Base-by-base conservation (phyloP, 495 filamentous ascomycete species). In the Oidiodendron maius region DNA sequence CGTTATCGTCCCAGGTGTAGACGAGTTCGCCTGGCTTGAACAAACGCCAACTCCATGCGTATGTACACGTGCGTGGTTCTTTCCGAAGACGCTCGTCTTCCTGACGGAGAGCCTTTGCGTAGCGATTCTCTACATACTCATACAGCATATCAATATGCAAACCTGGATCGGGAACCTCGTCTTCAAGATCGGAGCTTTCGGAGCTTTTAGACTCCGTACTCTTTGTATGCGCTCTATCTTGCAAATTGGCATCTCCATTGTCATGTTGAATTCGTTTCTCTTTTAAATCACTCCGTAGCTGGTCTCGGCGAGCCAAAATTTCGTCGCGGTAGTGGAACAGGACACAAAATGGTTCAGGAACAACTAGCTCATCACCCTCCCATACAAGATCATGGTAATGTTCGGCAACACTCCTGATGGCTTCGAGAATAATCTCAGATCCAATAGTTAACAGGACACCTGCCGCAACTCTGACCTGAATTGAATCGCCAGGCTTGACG, bases 331-430 rank as follows among this genome's bases (percentile, higher is more conserved):
- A 37, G n/a, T 44, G 24, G 17, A 26, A 11, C 8, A n/a, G 41
- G 13, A 13, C 13, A 17, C 23, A 28, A 11, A 28, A 16, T 15
- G 20, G 15, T 15, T 15, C 13, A 5, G n/a, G 4, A 5, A n/a
- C 4, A 37, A 4, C 4, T 5, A 15, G n/a, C 35, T 5, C n/a
- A 37, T 13, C 13, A 37, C 12, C 26, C 41, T 25, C 4, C 26
- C 50, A 11, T 40, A 23, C 11, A 52, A 25, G 3, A 16, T 46
- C 41, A 22, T 41, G 50, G 26, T 52, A 52, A 25, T 52, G 47
- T 21, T 32, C 25, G 3, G 47, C 50, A 23, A 52, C 36, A 11
- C 32, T 34, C 5, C 42, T 18, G 28, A 52, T 17, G 11, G 43
- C 50, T 21, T 52, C 47, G 34, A n/a, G n/a, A n/a, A n/a, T n/a